Base-by-base conservation (phyloP, 345 rosid genomes). In the Durio zibethinus region DNA sequence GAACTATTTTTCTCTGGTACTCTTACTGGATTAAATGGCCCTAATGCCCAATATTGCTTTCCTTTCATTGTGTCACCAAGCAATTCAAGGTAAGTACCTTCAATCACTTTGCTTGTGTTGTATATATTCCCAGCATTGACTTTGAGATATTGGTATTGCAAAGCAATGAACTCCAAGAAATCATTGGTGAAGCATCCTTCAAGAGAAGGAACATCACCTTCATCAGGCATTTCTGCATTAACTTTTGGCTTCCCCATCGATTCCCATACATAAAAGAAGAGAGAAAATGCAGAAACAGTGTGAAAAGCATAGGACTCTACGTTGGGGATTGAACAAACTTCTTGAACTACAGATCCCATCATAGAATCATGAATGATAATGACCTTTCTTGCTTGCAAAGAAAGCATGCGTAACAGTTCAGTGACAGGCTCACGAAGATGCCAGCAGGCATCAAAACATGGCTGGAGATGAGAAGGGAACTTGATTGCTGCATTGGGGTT, bases 381-480 rank as follows among this genome's bases (percentile, higher is more conserved):
- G 0, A 86, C 68, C 66, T 65, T 85, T 45, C 82, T 79, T 0
- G 85, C 70, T 7, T 27, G 11, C 3, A 62, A 47, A 4, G 89
- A 73, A 70, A 88, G 86, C 5, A 7, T 1, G 12, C 54, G 80
- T 8, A 88, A 47, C n/a, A 85, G 79, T 1, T 3, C 4, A 0
- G 79, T 15, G 4, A 88, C 80, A 0, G 85, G 89, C 1, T 31
- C 23, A 2, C 71, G 77, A 20, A 88, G 89, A 31, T 82, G 78
- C 10, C 43, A 25, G n/a, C 75, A 27, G 8, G 87, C 84, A 6
- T 82, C 57, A 25, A 85, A 88, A 43, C 60, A 66, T 2, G 86
- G 88, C 40, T 80, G 87, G 35, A 88, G 59, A 42, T 88, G 89
- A 18, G 89, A 79, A 53, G 88, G 91, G 77, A 85, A 88, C 36